Base-by-base conservation (phyloP, 371 early-diverging fungal species). In the Fennellomyces sp. region DNA sequence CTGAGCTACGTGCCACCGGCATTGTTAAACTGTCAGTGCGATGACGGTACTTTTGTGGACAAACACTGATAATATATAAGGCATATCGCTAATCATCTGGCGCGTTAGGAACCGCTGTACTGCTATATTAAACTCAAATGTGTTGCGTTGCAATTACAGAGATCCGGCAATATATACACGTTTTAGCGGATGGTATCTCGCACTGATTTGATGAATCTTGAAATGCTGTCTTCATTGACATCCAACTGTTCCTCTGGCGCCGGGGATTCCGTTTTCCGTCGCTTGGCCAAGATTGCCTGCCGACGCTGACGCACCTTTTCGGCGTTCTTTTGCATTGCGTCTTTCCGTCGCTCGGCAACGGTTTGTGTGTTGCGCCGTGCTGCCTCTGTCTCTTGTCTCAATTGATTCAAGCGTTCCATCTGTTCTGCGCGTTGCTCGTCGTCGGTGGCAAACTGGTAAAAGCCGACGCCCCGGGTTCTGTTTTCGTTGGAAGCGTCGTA, bases 401-500 rank as follows among this genome's bases (percentile, higher is more conserved):
- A 48, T 29, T 77, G 59, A 11, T 87, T 81, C 33, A 93, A 61
- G 35, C 82, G 86, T 0, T 68, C 75, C 82, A 89, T 77, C 60
- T 93, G 92, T 33, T 65, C 73, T 47, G 69, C 67, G 59, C 93
- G 85, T 29, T 85, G 85, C 8, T 84, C 83, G 26, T 90, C 90
- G 25, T 88, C 82, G 57, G 81, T 78, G 1, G 91, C 86, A 57
- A 93, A 91, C 2, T 73, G 73, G 64, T 91, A 91, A 63, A 85
- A 89, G 0, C 90, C 92, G 2, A 88, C 90, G 60, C 92, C 93
- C 41, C 82, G 80, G 26, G 87, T 88, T 58, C 93, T 73, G 28
- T 83, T 77, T 65, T 93, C 93, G 41, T 60, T 56, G 11, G 69
- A 70, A 21, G 79, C 74, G 50, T 88, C 84, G 54, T 82, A 91